Evolutionary conservation across 2,329 filamentous ascomycete species (phyloP), one percentile per base, ranked within the genome.

Genomic region (Pyrenophora graminea): DNA sequence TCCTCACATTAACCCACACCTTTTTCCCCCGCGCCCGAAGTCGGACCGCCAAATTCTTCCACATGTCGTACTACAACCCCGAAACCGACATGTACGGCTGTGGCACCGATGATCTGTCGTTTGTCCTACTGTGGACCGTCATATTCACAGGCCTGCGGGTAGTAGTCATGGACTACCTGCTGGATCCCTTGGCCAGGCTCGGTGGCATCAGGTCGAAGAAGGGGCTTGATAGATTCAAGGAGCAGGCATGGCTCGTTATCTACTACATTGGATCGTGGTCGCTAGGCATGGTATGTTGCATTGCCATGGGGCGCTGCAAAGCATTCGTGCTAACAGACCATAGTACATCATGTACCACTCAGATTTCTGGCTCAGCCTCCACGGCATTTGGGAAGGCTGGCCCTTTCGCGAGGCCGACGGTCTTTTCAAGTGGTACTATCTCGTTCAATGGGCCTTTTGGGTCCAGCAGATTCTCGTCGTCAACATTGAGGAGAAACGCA

Each of bases 401-500:
- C 94, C 94, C 0, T 81, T 84, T 61, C 85, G 91, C 43, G 86
- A 94, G 67, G 80, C 95, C 52, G 79, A 80, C 13, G 86, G 87
- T 7, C 73, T 90, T 10, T 85, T 89, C 76, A 97, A 97, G 78
- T 85, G 84, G 73, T 99, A 99, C 75, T 90, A 96, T 66, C 81
- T 99, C 27, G 87, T 87, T 12, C 92, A 97, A 72, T 89, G 92
- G 75, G 87, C 88, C 19, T 97, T 97, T 74, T 97, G 91, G 88
- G 75, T 97, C 40, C 93, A 97, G 76, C 92, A 96, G 76, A 89
- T 97, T 59, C 79, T 97, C 27, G 90, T 97, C 51, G 90, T 97
- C 71, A 88, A 97, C 75, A 91, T 97, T 53, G 94, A 99, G 75
- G 90, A 95, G 76, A 85, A 89, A 60, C 85, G 94, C 67, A 97